These are phyloP conservation scores for Passiflora organensis DNA, from an alignment of 345 rosid species.

Conservation along the genomic window DNA sequence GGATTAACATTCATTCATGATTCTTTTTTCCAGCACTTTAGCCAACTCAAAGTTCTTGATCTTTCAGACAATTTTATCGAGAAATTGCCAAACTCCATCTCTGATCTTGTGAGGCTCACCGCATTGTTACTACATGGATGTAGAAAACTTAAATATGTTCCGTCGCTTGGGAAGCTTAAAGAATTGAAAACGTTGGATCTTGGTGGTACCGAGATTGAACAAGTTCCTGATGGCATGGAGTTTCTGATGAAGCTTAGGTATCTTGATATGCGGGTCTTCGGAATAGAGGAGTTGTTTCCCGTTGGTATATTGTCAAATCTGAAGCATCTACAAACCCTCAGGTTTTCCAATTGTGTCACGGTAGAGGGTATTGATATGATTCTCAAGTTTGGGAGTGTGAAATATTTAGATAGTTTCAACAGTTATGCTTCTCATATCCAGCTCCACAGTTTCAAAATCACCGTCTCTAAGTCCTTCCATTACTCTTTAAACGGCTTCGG, in stretches of 20 bases:
- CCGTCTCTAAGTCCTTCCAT: too few relatives aligned
- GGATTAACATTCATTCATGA: not conserved
- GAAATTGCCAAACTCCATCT: slow-evolving; percentile 8
- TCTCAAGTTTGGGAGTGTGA: not conserved
- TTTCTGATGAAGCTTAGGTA: slow-evolving; percentile 15
- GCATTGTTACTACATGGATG: slow-evolving; percentile 5
- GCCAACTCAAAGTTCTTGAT: not conserved
- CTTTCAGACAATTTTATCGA: not conserved
- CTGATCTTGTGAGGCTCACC: slow-evolving; percentile 9
- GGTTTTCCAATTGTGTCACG: not conserved
- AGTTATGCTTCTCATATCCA: not conserved
- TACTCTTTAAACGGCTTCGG: too few relatives aligned
- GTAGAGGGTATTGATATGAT: not conserved
- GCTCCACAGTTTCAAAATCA: not conserved
- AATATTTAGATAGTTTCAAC: not conserved
- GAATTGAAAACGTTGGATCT: slow-evolving; percentile 14
- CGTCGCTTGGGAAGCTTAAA: slow-evolving; percentile 10
- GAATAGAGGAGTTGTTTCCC: not conserved
- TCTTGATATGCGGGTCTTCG: not conserved
- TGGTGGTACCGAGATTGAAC: not conserved
- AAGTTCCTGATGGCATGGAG: slow-evolving; percentile 19
- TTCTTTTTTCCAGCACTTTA: not conserved
- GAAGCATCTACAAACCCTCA: not conserved
- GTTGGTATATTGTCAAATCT: not conserved
- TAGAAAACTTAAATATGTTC: not conserved